These are phyloP conservation scores for Citeromyces siamensis DNA, from an alignment of 1,139 yeast species.

Conservation along the genomic window DNA sequence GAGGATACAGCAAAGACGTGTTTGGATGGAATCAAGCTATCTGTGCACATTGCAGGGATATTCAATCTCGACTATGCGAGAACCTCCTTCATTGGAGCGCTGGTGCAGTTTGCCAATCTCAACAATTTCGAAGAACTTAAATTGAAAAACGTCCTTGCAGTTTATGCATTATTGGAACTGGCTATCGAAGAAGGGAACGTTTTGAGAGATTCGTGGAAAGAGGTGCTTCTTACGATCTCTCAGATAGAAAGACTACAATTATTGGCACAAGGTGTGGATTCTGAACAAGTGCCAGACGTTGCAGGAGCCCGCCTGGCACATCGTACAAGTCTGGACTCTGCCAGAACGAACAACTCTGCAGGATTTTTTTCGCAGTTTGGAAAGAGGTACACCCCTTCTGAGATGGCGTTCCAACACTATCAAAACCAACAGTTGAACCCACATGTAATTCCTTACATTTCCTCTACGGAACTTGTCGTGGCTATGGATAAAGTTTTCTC, in stretches of 20 bases:
- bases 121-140: constrained; percentile 72
- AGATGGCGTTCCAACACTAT: constrained; percentile 34
- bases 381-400: constrained; percentile 26
- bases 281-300: constrained; percentile 78
- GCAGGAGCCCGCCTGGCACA: constrained; percentile 56
- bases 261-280: constrained; percentile 81
- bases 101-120: constrained; percentile 77
- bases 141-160: constrained; percentile 71
- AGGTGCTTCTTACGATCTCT: constrained; percentile 68
- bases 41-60: constrained; percentile 75
- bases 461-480: constrained; percentile 70
- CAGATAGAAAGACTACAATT: constrained; percentile 87
- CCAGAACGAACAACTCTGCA: constrained; percentile 10
- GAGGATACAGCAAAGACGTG: constrained; percentile 59
- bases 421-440: constrained; percentile 36
- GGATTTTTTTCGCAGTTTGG: constrained; percentile 14
- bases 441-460: constrained; percentile 46
- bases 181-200: constrained; percentile 72
- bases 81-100: constrained; percentile 80
- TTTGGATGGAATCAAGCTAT: constrained; percentile 73
- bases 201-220: constrained; percentile 72
- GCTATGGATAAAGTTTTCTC: constrained; percentile 82
- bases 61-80: constrained; percentile 80
- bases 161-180: constrained; percentile 58
- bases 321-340: constrained; percentile 45